Evolutionary conservation across 352 stramenopile genomes (phyloP), one percentile per base, ranked within the genome.

Genomic region (Aphanomyces euteiches): DNA sequence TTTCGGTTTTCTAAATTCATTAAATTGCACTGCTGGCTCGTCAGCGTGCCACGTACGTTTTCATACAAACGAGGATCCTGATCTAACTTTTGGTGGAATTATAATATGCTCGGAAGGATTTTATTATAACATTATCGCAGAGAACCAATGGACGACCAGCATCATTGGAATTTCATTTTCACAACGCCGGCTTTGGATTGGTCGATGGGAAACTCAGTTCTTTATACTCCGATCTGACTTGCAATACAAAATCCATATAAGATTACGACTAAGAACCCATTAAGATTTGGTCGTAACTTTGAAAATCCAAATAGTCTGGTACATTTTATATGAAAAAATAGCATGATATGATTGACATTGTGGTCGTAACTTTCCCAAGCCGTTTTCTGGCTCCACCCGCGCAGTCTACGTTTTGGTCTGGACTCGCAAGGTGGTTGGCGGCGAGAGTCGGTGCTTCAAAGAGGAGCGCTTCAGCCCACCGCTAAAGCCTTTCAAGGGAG

Each of bases 401-500:
- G 34, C 54, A 61, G 54, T 61, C 54, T 61, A 13, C 54, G 54
- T 61, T 61, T 61, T 61, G 54, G 54, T 61, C 54, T 58, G 19
- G 54, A 61, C 54, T 61, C 54, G 10, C 54, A 61, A 39, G 54
- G 54, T 61, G 34, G 39, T 61, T 61, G 54, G 54, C 54, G 34
- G 54, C 54, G 54, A 39, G 54, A 43, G 54, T 4, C 54, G 54
- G 54, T 61, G 54, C 54, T 61, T 41, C 34, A n/a, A 61, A 37
- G 54, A 40, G 54, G 43, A 61, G 54, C 54, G 36, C 54, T 61
- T 61, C 54, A 28, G 54, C 21, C 17, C 21, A 61, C 1, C 54
- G 54, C 28, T 37, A 61, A 41, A 37, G 34, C 19, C 54, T 37
- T 61, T 45, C 10, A 17, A 61, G 8, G 28, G 54, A 61, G 54